Evolutionary conservation across 306 rosid species (phyloP).

Genomic region (Rubus idaeus): DNA sequence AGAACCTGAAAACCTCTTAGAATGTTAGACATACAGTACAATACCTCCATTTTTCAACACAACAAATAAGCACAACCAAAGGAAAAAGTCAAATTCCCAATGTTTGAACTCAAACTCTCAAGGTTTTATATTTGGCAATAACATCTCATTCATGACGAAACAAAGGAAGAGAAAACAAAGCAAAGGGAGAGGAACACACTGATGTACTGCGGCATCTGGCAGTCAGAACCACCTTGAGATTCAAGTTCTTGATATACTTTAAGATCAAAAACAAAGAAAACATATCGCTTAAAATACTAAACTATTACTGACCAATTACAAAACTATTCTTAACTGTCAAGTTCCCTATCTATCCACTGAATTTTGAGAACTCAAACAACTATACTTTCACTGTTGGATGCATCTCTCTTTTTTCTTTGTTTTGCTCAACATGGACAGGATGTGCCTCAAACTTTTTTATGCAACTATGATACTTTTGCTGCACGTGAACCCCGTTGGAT

Average conservation of each 20-base stretch:
- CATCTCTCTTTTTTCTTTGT: background rate
- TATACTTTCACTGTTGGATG: background rate
- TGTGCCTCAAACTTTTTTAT: background rate
- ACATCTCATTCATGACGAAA: background rate
- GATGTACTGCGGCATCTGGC: background rate
- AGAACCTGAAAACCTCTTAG: no score
- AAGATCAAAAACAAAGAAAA: no score
- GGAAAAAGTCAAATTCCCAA: no score
- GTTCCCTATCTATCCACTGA: no score
- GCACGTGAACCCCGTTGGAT: background rate
- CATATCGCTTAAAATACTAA: no score
- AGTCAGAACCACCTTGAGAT: background rate
- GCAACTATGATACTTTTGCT: background rate
- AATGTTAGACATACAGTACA: no score
- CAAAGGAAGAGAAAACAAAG: background rate
- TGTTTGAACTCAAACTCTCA: no score
- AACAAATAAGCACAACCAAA: no score
- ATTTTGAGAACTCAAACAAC: background rate
- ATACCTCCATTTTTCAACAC: no score
- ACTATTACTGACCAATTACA: no score
- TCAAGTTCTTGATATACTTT: background rate
- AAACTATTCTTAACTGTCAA: no score
- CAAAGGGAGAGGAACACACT: background rate
- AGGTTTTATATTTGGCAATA: no score
- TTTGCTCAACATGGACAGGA: background rate